phyloP scores from a whole-genome alignment of 495 filamentous ascomycete genomes.

The Apiosordaria backusii region DNA sequence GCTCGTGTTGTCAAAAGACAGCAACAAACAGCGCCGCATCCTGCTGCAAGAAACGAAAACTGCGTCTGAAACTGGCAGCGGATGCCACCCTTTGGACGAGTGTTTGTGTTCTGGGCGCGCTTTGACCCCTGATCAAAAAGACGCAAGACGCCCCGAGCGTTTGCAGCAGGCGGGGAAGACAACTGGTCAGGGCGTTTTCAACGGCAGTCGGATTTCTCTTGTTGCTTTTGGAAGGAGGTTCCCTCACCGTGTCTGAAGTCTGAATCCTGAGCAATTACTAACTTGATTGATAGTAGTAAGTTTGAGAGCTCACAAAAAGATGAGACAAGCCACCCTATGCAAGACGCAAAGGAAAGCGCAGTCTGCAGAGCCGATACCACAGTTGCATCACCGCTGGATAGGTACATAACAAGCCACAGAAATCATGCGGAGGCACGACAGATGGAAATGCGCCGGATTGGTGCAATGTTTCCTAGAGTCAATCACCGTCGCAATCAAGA shows the following conservation, averaged over 20 bases:
- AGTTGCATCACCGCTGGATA: constrained; percentile 15
- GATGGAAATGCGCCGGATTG: constrained; percentile 12
- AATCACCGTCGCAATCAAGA: constrained; percentile 14
- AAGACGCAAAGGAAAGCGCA: constrained; percentile 1
- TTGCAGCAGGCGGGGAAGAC: not conserved
- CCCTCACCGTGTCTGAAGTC: not conserved
- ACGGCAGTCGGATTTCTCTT: constrained; percentile 7
- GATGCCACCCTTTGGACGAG: not conserved
- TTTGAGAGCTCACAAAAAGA: not conserved
- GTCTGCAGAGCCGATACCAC: not conserved
- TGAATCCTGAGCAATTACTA: not conserved
- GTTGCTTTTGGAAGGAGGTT: not conserved
- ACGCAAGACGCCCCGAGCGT: constrained; percentile 2
- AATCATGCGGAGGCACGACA: not conserved
- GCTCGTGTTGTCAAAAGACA: not conserved
- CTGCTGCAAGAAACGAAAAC: constrained; percentile 1
- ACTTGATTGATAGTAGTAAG: not conserved
- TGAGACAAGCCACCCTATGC: not conserved
- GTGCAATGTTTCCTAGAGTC: constrained; percentile 14
- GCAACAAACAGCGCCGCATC: constrained; percentile 3
- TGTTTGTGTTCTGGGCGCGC: constrained; percentile 8
- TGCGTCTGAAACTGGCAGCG: not conserved
- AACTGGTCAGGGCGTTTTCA: constrained; percentile 7
- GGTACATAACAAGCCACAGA: constrained; percentile 4
- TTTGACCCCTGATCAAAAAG: constrained; percentile 12